Evolutionary conservation across 345 rosid genomes (phyloP).

Genomic region (Geranium rotundifolium): DNA sequence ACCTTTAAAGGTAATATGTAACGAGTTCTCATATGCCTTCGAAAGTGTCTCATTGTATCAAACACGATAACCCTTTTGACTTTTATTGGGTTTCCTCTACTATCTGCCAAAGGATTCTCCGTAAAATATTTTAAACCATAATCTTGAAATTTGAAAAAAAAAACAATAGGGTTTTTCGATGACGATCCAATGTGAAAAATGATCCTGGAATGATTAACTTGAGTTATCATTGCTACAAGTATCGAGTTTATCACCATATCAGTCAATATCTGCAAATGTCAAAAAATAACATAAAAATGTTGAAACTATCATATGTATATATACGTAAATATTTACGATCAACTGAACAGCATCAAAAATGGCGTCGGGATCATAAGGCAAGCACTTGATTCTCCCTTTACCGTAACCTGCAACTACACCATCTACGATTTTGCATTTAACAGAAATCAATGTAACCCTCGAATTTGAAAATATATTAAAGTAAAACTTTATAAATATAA

Average conservation of each 20-base stretch:
- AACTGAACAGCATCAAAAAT: background rate
- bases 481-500: too few species aligned
- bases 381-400: background rate
- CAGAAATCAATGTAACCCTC: too few species aligned
- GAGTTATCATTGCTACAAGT: too few species aligned
- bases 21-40: background rate
- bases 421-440: background rate
- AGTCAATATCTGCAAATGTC: conserved; percentile 13
- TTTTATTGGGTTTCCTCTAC: conserved; percentile 4
- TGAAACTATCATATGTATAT: too few species aligned
- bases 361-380: background rate
- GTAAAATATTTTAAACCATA: background rate
- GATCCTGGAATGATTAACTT: background rate
- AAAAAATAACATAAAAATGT: too few species aligned
- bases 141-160: background rate
- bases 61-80: background rate
- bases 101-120: conserved; percentile 5
- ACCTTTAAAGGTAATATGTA: conserved; percentile 13
- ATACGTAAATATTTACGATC: too few species aligned
- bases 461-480: too few species aligned
- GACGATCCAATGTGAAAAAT: conserved; percentile 24
- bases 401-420: background rate
- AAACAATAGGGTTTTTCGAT: conserved; percentile 8
- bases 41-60: background rate
- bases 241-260: conserved; percentile 15